Conservation (phyloP, 139 green algal species). For the Trebouxia sp. region DNA sequence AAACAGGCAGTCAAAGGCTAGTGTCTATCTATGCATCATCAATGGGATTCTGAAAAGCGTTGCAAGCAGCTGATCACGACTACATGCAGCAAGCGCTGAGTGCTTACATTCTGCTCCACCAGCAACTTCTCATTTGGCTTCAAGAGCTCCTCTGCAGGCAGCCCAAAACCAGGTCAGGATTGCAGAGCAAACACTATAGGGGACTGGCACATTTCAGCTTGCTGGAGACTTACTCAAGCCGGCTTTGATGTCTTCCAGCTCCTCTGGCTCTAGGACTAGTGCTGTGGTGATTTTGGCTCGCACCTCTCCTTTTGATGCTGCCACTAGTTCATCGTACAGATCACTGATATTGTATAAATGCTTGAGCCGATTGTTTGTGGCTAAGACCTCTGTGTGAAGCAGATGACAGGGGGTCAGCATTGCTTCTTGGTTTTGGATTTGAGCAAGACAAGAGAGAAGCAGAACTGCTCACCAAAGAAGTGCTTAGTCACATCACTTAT, state of each 20-base stretch:
- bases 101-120: conserved; percentile 1
- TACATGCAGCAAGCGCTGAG: too few species aligned
- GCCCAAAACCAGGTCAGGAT: too few species aligned
- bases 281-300: conserved; percentile 73
- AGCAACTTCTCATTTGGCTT: conserved; percentile 33
- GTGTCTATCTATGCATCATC: too few species aligned
- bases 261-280: conserved; percentile 40
- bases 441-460: not conserved
- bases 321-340: conserved; percentile 63
- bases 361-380: conserved; percentile 70
- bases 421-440: too few species aligned
- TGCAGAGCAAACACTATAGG: too few species aligned
- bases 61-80: not conserved
- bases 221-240: conserved; percentile 46
- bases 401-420: not conserved
- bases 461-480: conserved; percentile 55
- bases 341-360: conserved; percentile 54
- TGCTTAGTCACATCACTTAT: conserved; percentile 57
- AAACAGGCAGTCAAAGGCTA: too few species aligned
- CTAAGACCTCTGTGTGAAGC: conserved; percentile 60
- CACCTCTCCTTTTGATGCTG: conserved; percentile 61
- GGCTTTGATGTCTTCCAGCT: conserved; percentile 62
- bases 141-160: conserved; percentile 46
- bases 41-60: not conserved
- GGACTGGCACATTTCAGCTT: not conserved